These are phyloP conservation scores for Aspergillus egyptiacus DNA, from an alignment of 495 filamentous ascomycete species.

Conservation along the genomic window DNA sequence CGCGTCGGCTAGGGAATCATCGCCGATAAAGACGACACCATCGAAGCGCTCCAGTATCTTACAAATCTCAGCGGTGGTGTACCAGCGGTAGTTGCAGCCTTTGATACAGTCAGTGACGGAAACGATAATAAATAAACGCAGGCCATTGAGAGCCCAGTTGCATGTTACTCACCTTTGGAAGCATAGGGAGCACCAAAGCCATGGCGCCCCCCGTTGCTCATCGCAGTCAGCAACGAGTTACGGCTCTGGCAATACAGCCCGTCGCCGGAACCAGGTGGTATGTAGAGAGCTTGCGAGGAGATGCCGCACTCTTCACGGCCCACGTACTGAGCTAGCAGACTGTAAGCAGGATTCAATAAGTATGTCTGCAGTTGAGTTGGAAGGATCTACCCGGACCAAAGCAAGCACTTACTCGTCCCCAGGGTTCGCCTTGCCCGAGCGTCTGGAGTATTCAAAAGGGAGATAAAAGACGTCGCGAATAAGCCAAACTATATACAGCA, in stretches of 20 bases:
- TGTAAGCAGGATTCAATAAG: slow-evolving; percentile 23
- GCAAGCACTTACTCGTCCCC: slow-evolving; percentile 20
- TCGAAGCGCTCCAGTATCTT: slow-evolving; percentile 47
- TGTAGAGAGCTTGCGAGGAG: slow-evolving; percentile 37
- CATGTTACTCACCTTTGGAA: slow-evolving; percentile 28
- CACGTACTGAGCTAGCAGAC: slow-evolving; percentile 38
- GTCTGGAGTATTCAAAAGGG: slow-evolving; percentile 27
- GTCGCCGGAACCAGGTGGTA: slow-evolving; percentile 22
- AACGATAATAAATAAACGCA: no score
- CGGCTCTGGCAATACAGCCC: slow-evolving; percentile 34
- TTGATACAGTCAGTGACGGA: slow-evolving; percentile 3
- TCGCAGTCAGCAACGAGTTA: slow-evolving; percentile 34
- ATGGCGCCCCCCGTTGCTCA: slow-evolving; percentile 43
- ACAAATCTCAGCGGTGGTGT: slow-evolving; percentile 39
- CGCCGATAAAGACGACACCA: slow-evolving; percentile 40
- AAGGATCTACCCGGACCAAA: slow-evolving; percentile 5
- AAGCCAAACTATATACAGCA: slow-evolving; percentile 44
- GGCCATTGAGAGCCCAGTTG: neutral
- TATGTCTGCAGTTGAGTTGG: slow-evolving; percentile 9
- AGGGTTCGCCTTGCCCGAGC: slow-evolving; percentile 4
- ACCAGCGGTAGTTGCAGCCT: slow-evolving; percentile 47
- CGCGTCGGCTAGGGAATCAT: slow-evolving; percentile 36
- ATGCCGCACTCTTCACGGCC: slow-evolving; percentile 43
- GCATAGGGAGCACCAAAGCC: slow-evolving; percentile 42
- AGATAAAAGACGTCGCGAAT: slow-evolving; percentile 43